A percentile compares a stretch with the other conserved stretches of the same genome.
Evolutionary conservation across 2,329 filamentous ascomycete species (phyloP).

Genomic region (Helotiales sp.): DNA sequence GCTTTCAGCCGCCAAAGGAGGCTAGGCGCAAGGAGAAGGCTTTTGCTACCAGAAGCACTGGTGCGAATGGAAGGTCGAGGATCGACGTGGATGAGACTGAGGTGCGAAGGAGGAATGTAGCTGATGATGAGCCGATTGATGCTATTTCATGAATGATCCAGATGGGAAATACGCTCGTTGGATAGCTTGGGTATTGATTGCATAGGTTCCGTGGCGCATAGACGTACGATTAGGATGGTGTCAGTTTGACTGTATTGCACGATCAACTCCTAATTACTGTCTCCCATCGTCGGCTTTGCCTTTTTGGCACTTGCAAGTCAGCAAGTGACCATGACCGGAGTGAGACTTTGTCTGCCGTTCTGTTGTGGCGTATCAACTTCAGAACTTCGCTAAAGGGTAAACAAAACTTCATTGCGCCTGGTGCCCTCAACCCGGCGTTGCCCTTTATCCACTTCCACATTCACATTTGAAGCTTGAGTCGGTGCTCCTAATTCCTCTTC

Average conservation of each 20-base stretch:
- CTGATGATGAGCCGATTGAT: conserved; percentile 30
- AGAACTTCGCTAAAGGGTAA: too few relatives aligned
- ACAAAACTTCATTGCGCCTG: too few relatives aligned
- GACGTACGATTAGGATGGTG: not conserved
- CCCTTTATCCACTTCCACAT: too few relatives aligned
- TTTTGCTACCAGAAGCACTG: conserved; percentile 37
- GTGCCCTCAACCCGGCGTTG: too few relatives aligned
- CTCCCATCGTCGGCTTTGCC: not conserved
- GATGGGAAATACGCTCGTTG: not conserved
- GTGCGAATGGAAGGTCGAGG: conserved; percentile 38
- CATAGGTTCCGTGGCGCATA: not conserved
- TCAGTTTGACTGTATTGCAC: not conserved
- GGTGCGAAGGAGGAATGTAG: conserved; percentile 40
- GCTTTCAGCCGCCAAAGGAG: conserved; percentile 64
- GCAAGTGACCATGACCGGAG: not conserved
- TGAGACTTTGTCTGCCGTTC: not conserved
- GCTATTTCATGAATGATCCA: conserved; percentile 26
- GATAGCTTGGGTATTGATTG: not conserved
- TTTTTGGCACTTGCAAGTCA: not conserved
- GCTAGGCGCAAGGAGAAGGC: conserved; percentile 41
- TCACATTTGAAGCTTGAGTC: too few relatives aligned
- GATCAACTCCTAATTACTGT: not conserved
- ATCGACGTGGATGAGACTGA: conserved; percentile 41
- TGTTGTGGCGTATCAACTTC: too few relatives aligned
- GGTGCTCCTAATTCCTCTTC: too few relatives aligned